Base-by-base conservation (phyloP, 305 asterid species). In the Galium porrigens region DNA sequence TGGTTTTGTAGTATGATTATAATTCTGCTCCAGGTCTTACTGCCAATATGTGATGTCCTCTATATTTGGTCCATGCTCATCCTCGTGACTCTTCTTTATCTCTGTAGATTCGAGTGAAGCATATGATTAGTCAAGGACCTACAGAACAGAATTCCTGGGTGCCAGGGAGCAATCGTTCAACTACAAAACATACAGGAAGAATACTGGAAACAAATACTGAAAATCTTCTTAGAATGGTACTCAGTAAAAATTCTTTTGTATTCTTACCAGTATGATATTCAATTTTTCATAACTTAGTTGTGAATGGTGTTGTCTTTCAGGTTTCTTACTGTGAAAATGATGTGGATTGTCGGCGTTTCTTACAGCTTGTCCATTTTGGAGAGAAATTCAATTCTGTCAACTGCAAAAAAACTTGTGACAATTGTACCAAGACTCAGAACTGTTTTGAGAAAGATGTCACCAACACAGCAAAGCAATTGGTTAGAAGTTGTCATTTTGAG, bases 251-350 rank as follows among this genome's bases (percentile, higher is more conserved):
- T 61, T 62, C 42, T 63, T 34, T 53, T 61, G 14, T 56, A 48
- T 58, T 14, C 14, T 33, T 33, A 44, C 22, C 4, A 20, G 11
- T 41, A 27, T 53, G 14, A 25, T 29, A 1, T 12, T 37, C 37
- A 34, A 34, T 1, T 34, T 7, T 46, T 46, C 52, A 57, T 44
- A 34, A 64, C 41, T 63, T 36, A 12, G 11, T 46, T 49, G 44
- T 42, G 61, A 20, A 64, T 33, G 37, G 54, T 69, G 46, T 48
- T 75, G 57, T 52, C 65, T 80, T 81, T 56, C 94, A 92, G 99
- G 99, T 94, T 71, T 80, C 95, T 81, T 94, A 94, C 85, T 82
- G 82, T 32, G 99, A 94, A 76, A 94, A 89, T 70, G 90, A 87
- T 70, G 94, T 81, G 56, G 99, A 94, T 72, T 94, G 99, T 72